A percentile compares a stretch with the other conserved stretches of the same genome.
Evolutionary conservation across 768 basidiomycete genomes (phyloP).

Genomic region (Lactarius indigo): DNA sequence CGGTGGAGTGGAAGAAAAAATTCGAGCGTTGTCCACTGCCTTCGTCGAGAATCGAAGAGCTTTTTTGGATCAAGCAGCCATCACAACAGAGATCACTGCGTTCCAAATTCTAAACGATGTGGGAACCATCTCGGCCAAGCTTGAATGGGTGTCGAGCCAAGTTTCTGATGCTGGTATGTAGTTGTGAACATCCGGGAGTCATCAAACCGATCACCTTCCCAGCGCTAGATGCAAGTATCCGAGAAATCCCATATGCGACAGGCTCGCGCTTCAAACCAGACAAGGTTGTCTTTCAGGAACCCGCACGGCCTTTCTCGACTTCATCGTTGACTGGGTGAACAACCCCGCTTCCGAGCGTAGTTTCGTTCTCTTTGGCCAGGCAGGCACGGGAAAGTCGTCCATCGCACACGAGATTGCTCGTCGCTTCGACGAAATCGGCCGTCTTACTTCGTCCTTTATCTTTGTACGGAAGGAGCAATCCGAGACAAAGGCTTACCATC

Average conservation of each 20-base stretch:
- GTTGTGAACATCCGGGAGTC: not conserved
- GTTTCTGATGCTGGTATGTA: not conserved
- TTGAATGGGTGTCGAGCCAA: not conserved
- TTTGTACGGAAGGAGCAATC: no score
- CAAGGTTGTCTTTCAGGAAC: not conserved
- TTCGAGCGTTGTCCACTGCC: not conserved
- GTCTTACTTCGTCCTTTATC: no score
- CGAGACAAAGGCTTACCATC: no score
- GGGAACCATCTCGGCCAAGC: not conserved
- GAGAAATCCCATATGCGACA: not conserved
- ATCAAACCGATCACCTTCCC: not conserved
- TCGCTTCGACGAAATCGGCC: no score
- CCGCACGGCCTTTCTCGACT: not conserved
- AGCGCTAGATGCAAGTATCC: not conserved
- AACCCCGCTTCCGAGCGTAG: not conserved
- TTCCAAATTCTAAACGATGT: not conserved
- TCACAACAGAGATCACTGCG: not conserved
- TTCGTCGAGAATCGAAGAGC: not conserved
- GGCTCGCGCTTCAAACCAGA: not conserved
- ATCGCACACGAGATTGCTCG: no score
- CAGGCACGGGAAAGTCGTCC: no score
- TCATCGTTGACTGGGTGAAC: not conserved
- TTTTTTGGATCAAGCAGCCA: not conserved
- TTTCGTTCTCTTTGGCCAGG: slow-evolving; percentile 3
- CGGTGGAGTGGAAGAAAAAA: not conserved